Conservation (phyloP, 148 eudicot genomes). For the Rhododendron ovatum region DNA sequence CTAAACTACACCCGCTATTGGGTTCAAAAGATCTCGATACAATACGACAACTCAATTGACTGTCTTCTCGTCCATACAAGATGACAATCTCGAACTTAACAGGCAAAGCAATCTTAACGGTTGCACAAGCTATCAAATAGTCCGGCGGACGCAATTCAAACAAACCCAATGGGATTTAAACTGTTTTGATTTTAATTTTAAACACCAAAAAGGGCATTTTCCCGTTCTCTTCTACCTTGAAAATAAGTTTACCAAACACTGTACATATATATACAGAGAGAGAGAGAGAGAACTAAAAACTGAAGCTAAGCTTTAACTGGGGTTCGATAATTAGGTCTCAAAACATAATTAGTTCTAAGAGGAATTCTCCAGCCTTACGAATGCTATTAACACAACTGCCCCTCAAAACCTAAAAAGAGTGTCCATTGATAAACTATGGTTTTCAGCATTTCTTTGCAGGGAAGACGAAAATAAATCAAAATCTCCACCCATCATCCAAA, state of each 20-base stretch:
- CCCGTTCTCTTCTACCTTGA: background rate
- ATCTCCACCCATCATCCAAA: background rate
- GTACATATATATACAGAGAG: background rate
- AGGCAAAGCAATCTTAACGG: background rate
- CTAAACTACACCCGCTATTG: background rate
- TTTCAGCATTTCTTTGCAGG: background rate
- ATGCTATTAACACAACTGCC: background rate
- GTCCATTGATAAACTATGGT: background rate
- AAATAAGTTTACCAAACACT: background rate
- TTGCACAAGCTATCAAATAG: background rate
- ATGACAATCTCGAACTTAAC: background rate
- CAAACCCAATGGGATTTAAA: background rate
- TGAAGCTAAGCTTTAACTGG: background rate
- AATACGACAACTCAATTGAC: background rate
- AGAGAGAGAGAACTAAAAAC: background rate
- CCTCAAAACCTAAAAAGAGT: background rate
- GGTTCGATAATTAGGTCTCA: background rate
- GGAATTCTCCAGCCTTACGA: background rate
- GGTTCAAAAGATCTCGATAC: background rate
- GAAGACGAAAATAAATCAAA: background rate
- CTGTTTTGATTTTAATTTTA: too few species aligned
- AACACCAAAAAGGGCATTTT: background rate
- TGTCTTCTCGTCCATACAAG: background rate
- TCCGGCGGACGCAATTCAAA: background rate
- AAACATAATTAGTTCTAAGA: background rate